Percentiles rank a stretch among this genome's conserved stretches.
These are phyloP conservation scores for Pseudogymnoascus sp. DNA, from an alignment of 2,329 filamentous ascomycete genomes.

Conservation along the genomic window DNA sequence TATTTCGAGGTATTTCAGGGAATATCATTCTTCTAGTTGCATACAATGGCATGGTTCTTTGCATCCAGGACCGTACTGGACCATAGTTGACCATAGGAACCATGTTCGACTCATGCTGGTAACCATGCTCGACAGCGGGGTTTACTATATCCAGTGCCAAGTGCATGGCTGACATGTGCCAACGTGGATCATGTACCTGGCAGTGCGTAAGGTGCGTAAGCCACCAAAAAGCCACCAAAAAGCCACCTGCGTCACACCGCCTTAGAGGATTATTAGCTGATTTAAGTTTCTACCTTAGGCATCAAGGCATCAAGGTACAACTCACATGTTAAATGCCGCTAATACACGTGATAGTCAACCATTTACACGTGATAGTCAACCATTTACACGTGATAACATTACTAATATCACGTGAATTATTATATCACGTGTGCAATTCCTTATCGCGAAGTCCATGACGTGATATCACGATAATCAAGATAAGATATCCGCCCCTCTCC, in stretches of 20 bases:
- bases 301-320: background rate
- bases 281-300: background rate
- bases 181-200: conserved; percentile 3
- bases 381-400: too few relatives aligned
- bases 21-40: conserved; percentile 6
- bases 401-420: background rate
- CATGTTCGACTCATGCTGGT: background rate
- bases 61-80: background rate
- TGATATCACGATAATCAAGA: background rate
- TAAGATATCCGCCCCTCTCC: conserved; percentile 4
- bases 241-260: conserved; percentile 2
- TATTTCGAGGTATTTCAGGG: conserved; percentile 9
- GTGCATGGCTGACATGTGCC: conserved; percentile 7
- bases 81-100: background rate
- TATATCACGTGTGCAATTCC: background rate
- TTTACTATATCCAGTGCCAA: background rate
- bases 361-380: too few relatives aligned
- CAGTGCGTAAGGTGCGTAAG: background rate
- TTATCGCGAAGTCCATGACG: background rate
- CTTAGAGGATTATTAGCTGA: background rate
- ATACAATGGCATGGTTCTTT: background rate
- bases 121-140: background rate
- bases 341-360: too few relatives aligned
- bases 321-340: too few relatives aligned
- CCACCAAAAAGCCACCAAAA: background rate